Evolutionary conservation across 768 basidiomycete species (phyloP).

Genomic region (Macrolepiota fuliginosa): DNA sequence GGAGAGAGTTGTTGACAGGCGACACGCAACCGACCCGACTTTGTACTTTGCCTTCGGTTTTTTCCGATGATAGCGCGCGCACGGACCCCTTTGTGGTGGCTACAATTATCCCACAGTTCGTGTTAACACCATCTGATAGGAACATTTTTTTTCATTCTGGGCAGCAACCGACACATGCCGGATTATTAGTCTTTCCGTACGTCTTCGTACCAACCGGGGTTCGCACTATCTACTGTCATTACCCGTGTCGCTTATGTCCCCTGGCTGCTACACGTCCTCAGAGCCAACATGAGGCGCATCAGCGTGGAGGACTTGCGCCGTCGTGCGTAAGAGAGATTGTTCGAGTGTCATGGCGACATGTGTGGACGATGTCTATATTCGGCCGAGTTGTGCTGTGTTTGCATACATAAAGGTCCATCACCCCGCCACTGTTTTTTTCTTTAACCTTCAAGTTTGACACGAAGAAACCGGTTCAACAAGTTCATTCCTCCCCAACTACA

Average conservation of each 20-base stretch:
- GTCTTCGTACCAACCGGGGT: background rate
- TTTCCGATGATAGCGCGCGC: constrained; percentile 12
- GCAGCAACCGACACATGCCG: background rate
- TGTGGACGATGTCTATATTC: constrained; percentile 24
- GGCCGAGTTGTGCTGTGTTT: constrained; percentile 34
- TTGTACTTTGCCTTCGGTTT: constrained; percentile 3
- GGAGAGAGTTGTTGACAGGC: constrained; percentile 1
- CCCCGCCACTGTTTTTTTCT: constrained; percentile 41
- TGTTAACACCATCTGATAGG: background rate
- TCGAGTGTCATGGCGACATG: constrained; percentile 43
- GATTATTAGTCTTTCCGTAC: background rate
- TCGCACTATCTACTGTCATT: background rate
- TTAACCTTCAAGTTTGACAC: constrained; percentile 83
- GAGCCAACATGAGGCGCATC: background rate
- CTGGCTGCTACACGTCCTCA: background rate
- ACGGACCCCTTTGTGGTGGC: background rate
- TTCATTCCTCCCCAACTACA: constrained; percentile 53
- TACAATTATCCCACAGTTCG: background rate
- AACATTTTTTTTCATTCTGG: background rate
- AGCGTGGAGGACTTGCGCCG: background rate
- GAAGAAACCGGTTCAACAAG: constrained; percentile 84
- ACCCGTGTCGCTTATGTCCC: background rate
- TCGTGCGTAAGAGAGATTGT: constrained; percentile 4
- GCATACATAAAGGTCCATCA: constrained; percentile 34
- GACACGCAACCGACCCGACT: background rate